phyloP scores from a whole-genome alignment of 2,329 filamentous ascomycete species.

The Pseudocercospora pini-densiflorae region DNA sequence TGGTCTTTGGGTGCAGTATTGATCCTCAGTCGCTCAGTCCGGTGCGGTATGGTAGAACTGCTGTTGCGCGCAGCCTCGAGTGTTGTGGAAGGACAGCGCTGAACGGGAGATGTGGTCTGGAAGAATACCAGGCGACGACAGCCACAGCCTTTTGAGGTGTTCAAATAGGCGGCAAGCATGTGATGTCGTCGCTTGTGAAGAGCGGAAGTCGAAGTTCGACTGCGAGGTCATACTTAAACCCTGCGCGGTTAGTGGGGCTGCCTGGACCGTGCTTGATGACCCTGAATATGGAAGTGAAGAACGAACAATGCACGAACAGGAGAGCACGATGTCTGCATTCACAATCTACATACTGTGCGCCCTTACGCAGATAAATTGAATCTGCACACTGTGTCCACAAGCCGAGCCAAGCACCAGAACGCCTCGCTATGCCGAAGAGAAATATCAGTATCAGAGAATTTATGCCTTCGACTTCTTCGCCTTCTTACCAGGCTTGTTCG shows the following conservation, averaged over 20 bases:
- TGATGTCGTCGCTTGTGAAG: neutral
- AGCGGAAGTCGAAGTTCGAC: neutral
- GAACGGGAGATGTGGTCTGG: neutral
- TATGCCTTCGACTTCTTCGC: constrained; percentile 14
- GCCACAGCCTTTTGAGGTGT: neutral
- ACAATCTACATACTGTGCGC: neutral
- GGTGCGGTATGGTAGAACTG: neutral
- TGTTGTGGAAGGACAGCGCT: neutral
- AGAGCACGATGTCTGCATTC: too few relatives aligned
- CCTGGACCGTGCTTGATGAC: too few relatives aligned
- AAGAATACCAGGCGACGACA: neutral
- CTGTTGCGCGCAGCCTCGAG: neutral
- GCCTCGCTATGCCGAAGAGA: constrained; percentile 18
- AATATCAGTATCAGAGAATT: neutral
- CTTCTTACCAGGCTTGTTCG: constrained; percentile 20
- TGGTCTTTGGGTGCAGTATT: neutral
- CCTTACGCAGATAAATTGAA: neutral
- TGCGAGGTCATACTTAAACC: neutral
- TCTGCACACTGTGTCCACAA: neutral
- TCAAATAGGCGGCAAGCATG: neutral
- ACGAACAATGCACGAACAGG: too few relatives aligned
- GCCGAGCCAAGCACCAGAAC: neutral
- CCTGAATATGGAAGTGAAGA: neutral
- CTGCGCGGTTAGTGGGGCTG: neutral
- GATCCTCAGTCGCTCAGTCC: neutral